A percentile compares a stretch with the other conserved stretches of the same genome.
These are phyloP conservation scores for Lasiodiplodia sp. DNA, from an alignment of 2,329 filamentous ascomycete genomes.

Conservation along the genomic window DNA sequence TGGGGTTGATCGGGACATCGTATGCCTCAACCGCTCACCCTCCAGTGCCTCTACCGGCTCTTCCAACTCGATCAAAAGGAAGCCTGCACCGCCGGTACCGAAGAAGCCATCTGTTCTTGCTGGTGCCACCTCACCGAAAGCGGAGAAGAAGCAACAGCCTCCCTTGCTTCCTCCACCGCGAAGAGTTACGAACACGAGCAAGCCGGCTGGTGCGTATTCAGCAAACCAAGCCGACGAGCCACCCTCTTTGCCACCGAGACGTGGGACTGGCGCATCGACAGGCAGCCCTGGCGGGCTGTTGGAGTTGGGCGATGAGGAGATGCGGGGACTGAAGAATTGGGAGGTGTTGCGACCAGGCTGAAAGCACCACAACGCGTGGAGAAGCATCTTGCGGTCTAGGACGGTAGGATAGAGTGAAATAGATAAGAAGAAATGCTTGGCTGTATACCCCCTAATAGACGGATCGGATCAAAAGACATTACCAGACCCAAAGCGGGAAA, in stretches of 20 bases:
- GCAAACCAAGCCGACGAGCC: constrained; percentile 3
- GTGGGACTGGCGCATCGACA: constrained; percentile 2
- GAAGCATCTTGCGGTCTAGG: neutral
- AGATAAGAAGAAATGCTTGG: neutral
- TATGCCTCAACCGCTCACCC: constrained; percentile 20
- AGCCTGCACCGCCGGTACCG: constrained; percentile 27
- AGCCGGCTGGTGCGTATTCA: neutral
- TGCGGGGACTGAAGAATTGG: constrained; percentile 47
- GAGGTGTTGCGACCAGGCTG: constrained; percentile 46
- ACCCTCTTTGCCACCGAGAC: constrained; percentile 31
- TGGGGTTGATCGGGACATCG: constrained; percentile 21
- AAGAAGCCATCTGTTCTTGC: constrained; percentile 27
- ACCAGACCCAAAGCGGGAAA: neutral
- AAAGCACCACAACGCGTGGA: neutral
- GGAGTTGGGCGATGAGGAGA: constrained; percentile 43
- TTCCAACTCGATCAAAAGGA: constrained; percentile 18
- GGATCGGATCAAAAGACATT: neutral
- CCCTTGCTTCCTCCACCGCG: constrained; percentile 16
- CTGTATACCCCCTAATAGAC: neutral
- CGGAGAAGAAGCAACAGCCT: constrained; percentile 23
- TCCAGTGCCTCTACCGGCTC: constrained; percentile 22
- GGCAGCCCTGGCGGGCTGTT: constrained; percentile 35
- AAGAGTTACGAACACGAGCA: neutral
- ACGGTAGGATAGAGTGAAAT: neutral
- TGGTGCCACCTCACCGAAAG: constrained; percentile 2